Evolutionary conservation across 805 yeast species (phyloP), one percentile per base, ranked within the genome.

Genomic region (Wickerhamiella slavikovae): DNA sequence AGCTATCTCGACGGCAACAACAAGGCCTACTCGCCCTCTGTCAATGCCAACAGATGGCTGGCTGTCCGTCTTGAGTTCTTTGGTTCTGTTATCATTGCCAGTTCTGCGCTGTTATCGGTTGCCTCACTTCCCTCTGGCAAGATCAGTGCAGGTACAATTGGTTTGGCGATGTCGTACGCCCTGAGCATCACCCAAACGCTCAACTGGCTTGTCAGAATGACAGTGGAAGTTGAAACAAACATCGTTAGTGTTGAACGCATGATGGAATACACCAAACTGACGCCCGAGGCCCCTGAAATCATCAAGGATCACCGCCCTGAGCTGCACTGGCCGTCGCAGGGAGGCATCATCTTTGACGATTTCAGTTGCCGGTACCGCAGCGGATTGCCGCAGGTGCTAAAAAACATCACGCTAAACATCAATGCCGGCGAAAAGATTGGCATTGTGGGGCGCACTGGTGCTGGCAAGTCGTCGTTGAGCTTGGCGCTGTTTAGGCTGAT

Each of bases 201-300:
- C 53, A 85, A 82, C 52, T 85, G 95, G 95, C 80, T 89, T 53
- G 96, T 89, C 18, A 68, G 99, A 56, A 85, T 83, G 96, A 79
- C 95, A 1, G 98, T 89, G 25, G 98, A 89, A 43, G 93, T 89
- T 27, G 98, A 89, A 53, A 82, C 95, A 9, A 85, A 82, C 52
- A 83, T 89, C 56, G 98, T 89, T 22, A 77, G 93, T 13, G 94
- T 91, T 26, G 98, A 85, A 58, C 71, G 98, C 55, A 71, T 85
- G 31, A 62, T 78, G 52, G 98, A 85, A 50, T 85, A 85, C 51
- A 67, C 92, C 24, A 49, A 55, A n/a, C 58, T 89, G 36, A 55
- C 57, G 22, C 60, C 83, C 12, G 98, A 89, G 57, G 96, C 96
- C 5, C 79, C 89, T 1, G 69, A 60, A 31, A 50, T 72, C 14